Conservation (phyloP, 805 yeast species). For the Sugiyamaella marilandica region DNA sequence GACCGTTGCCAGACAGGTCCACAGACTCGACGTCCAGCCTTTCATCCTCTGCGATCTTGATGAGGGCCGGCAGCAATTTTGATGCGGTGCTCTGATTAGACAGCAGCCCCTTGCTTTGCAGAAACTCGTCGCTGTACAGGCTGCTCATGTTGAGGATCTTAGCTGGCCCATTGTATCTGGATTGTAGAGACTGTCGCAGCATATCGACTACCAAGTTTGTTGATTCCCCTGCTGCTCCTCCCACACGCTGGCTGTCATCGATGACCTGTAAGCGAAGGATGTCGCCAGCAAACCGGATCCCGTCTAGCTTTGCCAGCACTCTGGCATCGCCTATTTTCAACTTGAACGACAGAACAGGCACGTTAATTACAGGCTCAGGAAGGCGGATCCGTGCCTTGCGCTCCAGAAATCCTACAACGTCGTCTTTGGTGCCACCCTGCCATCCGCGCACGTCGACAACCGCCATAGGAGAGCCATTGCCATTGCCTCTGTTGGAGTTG, state of each 20-base stretch:
- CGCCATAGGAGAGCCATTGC: background rate
- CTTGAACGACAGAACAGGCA: conserved; percentile 54
- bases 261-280: conserved; percentile 49
- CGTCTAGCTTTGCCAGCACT: conserved; percentile 56
- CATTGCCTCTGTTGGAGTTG: background rate
- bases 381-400: conserved; percentile 60
- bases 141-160: conserved; percentile 66
- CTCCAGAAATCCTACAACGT: conserved; percentile 61
- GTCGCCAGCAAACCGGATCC: conserved; percentile 79
- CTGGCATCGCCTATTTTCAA: conserved; percentile 58
- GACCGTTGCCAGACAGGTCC: conserved; percentile 45
- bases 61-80: conserved; percentile 84
- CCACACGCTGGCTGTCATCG: conserved; percentile 14
- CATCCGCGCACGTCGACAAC: conserved; percentile 69
- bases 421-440: conserved; percentile 72
- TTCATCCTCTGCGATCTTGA: conserved; percentile 69
- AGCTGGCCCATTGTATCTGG: conserved; percentile 60
- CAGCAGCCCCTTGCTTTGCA: conserved; percentile 61
- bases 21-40: conserved; percentile 55
- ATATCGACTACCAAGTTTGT: conserved; percentile 48
- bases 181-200: conserved; percentile 53
- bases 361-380: conserved; percentile 48
- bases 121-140: conserved; percentile 58
- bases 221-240: background rate
- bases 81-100: conserved; percentile 56